Percentiles rank a stretch among this genome's conserved stretches.
phyloP scores from a whole-genome alignment of 495 filamentous ascomycete species.

The Chaetomium fimeti region DNA sequence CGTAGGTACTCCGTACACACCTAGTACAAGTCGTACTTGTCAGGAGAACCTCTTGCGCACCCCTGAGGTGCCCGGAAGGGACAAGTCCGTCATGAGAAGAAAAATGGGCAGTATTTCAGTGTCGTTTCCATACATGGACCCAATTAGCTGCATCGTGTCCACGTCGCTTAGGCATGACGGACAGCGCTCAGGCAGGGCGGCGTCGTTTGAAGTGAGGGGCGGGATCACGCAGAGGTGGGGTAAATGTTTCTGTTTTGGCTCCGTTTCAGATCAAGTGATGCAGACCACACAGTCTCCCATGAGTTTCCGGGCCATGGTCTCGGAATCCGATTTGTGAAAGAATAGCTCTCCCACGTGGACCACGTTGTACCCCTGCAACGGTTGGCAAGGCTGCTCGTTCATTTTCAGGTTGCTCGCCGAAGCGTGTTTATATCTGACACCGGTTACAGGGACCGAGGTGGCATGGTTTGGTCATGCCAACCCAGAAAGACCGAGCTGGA shows the following conservation, averaged over 20 bases:
- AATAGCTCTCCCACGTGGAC: conserved; percentile 35
- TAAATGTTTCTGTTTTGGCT: conserved; percentile 33
- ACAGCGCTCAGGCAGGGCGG: background rate
- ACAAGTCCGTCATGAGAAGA: too few relatives aligned
- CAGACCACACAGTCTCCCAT: conserved; percentile 1
- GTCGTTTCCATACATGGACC: too few relatives aligned
- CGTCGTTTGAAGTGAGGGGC: conserved; percentile 1
- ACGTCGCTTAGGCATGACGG: background rate
- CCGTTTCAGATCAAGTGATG: conserved; percentile 39
- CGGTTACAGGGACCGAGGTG: too few relatives aligned
- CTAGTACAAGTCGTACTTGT: too few relatives aligned
- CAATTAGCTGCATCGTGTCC: background rate
- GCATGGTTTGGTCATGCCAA: too few relatives aligned
- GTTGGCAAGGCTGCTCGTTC: conserved; percentile 19
- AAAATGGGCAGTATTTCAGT: too few relatives aligned
- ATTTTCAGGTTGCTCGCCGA: background rate
- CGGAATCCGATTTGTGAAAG: conserved; percentile 15
- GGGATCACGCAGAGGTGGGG: conserved; percentile 20
- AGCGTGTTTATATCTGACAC: too few relatives aligned
- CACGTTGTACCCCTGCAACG: conserved; percentile 36
- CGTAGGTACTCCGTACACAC: too few relatives aligned
- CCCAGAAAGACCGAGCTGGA: too few relatives aligned
- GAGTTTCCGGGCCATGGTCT: background rate
- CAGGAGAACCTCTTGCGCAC: background rate
- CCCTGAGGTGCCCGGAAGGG: background rate